phyloP scores from a whole-genome alignment of 2,329 filamentous ascomycete genomes.

The Paraphoma chrysanthemicola region DNA sequence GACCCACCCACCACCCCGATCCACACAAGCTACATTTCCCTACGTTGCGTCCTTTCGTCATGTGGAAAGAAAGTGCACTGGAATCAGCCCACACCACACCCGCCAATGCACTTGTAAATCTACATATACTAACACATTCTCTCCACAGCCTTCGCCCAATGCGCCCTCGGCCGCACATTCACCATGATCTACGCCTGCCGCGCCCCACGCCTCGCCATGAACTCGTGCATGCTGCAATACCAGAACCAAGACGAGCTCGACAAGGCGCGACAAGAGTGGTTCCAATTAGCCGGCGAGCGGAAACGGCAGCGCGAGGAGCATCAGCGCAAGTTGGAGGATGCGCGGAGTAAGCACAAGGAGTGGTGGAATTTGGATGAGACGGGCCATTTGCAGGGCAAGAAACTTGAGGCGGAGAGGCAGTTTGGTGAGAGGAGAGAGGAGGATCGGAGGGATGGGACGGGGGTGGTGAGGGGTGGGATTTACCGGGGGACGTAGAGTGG shows the following conservation, averaged over 20 bases:
- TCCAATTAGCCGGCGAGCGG: conserved; percentile 75
- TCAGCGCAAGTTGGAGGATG: conserved; percentile 54
- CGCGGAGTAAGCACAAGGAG: conserved; percentile 55
- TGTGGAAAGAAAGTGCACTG: no score
- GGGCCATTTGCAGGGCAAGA: conserved; percentile 39
- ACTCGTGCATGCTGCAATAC: conserved; percentile 87
- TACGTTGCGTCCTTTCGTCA: no score
- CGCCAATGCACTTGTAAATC: no score
- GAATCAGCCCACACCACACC: no score
- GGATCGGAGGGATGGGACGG: conserved; percentile 24
- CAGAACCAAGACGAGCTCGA: conserved; percentile 87
- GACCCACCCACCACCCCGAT: not conserved
- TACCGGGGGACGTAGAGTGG: conserved; percentile 14
- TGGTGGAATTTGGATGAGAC: conserved; percentile 58
- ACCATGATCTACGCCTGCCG: conserved; percentile 89
- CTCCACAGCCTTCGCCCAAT: conserved; percentile 82
- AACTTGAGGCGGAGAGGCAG: conserved; percentile 18
- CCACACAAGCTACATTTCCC: no score
- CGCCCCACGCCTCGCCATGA: conserved; percentile 82
- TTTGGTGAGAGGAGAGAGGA: conserved; percentile 17
- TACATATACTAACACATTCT: conserved; percentile 2
- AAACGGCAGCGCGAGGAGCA: conserved; percentile 69
- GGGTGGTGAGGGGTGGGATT: conserved; percentile 25
- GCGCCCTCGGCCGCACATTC: conserved; percentile 84
- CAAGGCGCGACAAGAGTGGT: conserved; percentile 91